Percentiles rank a stretch among this genome's conserved stretches.
Conservation (phyloP, 768 basidiomycete species). For the Tylopilus balloui region DNA sequence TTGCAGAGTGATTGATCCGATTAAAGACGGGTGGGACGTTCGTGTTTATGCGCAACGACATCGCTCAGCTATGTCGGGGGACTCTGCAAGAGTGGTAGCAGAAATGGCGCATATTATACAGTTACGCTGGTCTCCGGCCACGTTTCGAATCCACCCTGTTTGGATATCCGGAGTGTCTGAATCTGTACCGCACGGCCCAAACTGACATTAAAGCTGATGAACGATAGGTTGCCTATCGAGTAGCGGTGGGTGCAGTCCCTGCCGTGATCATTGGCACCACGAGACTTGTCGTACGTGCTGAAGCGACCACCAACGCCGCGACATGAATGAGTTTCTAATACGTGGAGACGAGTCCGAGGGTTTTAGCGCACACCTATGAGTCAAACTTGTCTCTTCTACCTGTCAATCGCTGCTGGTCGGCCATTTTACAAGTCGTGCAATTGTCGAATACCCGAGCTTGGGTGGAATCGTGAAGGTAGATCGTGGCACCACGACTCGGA, state of each 20-base stretch:
- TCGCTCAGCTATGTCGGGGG: constrained; percentile 16
- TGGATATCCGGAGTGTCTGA: constrained; percentile 8
- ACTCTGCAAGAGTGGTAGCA: neutral
- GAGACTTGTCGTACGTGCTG: constrained; percentile 5
- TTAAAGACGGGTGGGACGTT: constrained; percentile 21
- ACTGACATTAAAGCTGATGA: constrained; percentile 13
- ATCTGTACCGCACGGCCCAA: constrained; percentile 11
- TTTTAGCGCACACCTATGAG: constrained; percentile 11
- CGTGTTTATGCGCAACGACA: constrained; percentile 31
- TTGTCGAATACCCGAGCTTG: constrained; percentile 3
- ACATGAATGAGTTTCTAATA: constrained; percentile 17
- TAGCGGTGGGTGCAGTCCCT: constrained; percentile 17
- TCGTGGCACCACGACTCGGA: constrained; percentile 6
- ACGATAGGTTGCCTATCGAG: constrained; percentile 9
- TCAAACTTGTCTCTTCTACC: neutral
- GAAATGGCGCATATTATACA: constrained; percentile 21
- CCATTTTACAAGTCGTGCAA: constrained; percentile 1
- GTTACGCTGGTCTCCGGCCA: constrained; percentile 14
- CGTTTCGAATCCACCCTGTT: constrained; percentile 24
- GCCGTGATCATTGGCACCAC: constrained; percentile 15
- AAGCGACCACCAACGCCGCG: constrained; percentile 10
- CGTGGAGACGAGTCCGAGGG: constrained; percentile 16
- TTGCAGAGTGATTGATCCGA: constrained; percentile 17
- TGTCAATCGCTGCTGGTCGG: neutral
- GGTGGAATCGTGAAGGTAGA: constrained; percentile 7